phyloP scores from a whole-genome alignment of 805 yeast genomes.

The Hanseniaspora clermontiae region DNA sequence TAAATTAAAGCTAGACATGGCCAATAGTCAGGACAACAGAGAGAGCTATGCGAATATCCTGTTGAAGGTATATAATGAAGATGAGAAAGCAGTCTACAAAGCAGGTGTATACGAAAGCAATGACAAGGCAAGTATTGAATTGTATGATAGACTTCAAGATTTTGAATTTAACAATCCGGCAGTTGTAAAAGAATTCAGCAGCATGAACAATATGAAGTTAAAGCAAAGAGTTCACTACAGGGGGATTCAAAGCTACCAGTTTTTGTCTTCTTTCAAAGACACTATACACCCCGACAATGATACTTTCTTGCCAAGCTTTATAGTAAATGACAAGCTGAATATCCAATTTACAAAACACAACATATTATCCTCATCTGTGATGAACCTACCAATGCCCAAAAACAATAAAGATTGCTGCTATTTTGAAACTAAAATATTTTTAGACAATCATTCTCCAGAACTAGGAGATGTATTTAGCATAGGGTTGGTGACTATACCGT shows the following conservation, averaged over 20 bases:
- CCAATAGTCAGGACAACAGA: neutral
- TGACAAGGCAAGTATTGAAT: slow-evolving; percentile 21
- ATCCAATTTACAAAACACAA: slow-evolving; percentile 24
- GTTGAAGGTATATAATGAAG: neutral
- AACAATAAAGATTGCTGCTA: slow-evolving; percentile 54
- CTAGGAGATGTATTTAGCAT: slow-evolving; percentile 40
- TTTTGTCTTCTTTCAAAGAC: slow-evolving; percentile 28
- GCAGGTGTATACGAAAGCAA: neutral
- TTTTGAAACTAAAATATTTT: slow-evolving; percentile 48
- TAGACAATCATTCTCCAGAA: slow-evolving; percentile 18
- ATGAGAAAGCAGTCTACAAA: neutral
- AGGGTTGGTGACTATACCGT: slow-evolving; percentile 61
- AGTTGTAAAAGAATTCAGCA: slow-evolving; percentile 24
- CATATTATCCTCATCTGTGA: slow-evolving; percentile 24
- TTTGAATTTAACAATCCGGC: slow-evolving; percentile 26
- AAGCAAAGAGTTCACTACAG: slow-evolving; percentile 25
- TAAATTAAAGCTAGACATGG: neutral
- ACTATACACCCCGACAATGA: slow-evolving; percentile 25
- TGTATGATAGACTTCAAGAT: slow-evolving; percentile 24
- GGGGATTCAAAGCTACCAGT: slow-evolving; percentile 27
- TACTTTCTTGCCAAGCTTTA: slow-evolving; percentile 26
- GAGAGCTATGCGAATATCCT: slow-evolving; percentile 6
- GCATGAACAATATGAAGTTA: slow-evolving; percentile 22
- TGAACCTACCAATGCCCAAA: slow-evolving; percentile 30
- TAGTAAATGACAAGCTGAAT: slow-evolving; percentile 28